Conservation (phyloP, 2,329 filamentous ascomycete genomes). For the Phaeosphaeriaceae sp. region DNA sequence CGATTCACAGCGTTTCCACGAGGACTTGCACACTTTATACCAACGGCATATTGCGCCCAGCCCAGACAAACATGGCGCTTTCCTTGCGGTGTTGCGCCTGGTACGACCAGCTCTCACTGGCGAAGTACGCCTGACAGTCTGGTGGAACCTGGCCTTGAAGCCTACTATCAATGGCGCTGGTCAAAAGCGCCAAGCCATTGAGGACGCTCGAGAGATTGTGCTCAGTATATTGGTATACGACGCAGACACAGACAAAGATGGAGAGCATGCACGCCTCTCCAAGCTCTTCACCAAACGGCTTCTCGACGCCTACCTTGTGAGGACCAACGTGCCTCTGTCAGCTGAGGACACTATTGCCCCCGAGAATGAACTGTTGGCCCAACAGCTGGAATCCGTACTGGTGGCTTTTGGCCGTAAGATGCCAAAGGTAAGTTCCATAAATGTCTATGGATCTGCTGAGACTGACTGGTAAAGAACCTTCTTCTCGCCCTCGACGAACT, state of each 20-base stretch:
- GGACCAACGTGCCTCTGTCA: constrained; percentile 49
- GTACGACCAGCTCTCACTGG: constrained; percentile 71
- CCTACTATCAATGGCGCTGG: constrained; percentile 66
- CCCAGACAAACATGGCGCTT: constrained; percentile 68
- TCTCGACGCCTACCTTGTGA: constrained; percentile 53
- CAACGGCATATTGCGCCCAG: constrained; percentile 68
- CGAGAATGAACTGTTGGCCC: constrained; percentile 56
- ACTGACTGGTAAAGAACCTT: constrained; percentile 62
- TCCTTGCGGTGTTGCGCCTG: constrained; percentile 71
- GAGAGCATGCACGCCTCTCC: constrained; percentile 54
- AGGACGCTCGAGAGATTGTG: constrained; percentile 71
- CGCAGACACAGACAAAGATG: constrained; percentile 61
- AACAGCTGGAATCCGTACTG: constrained; percentile 62
- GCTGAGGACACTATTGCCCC: constrained; percentile 49
- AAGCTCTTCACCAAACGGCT: constrained; percentile 64
- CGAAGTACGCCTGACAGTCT: constrained; percentile 69
- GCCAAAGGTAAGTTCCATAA: constrained; percentile 60
- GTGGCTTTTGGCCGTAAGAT: constrained; percentile 70
- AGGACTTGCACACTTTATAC: constrained; percentile 74
- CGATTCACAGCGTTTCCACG: constrained; percentile 74
- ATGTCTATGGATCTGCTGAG: neutral
- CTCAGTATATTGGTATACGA: constrained; percentile 71
- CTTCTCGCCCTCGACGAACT: constrained; percentile 71
- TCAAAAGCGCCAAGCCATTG: constrained; percentile 69
- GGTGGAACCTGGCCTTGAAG: constrained; percentile 72